Base-by-base conservation (phyloP, 1,284 basidiomycete species). In the Ganoderma meredithae region DNA sequence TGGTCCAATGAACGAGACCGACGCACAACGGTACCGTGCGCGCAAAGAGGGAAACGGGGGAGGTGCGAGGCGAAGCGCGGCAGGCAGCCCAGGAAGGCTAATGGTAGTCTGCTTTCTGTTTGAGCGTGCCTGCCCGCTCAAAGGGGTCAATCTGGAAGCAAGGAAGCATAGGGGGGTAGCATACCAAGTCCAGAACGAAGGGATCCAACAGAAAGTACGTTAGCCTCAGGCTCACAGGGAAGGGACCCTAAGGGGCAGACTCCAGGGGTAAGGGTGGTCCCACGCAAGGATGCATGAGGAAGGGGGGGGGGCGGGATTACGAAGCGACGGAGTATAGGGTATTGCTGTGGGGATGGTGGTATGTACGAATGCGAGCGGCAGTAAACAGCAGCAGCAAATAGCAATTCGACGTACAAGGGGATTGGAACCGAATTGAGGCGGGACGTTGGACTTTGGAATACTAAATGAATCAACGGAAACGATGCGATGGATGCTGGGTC, bases 311-410 rank as follows among this genome's bases (percentile, higher is more conserved):
- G 40, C 43, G 39, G 25, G 63, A 69, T 71, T 71, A 71, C 53
- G 63, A 44, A 36, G 25, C 17, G 40, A n/a, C 55, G 44, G 43
- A 58, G 60, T 41, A 56, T 64, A 64, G 44, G 36, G 52, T 67
- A 62, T 55, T 43, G 58, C 8, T 52, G 44, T 56, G 56, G 39
- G 60, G 25, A 52, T 62, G 41, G 25, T 70, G 69, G 63, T 70
- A 72, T 72, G 71, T 70, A 72, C 69, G 62, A 62, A 62, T 65
- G 67, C 69, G 44, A 68, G 65, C 71, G 61, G 67, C 69, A 53
- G 64, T 63, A 41, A 55, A 65, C 63, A 53, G 68, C 66, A 40
- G 69, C 63, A 65, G 43, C 65, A 43, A 63, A 66, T 70, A 72
- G 67, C 71, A 72, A 41, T 8, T 70, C 67, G 67, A 67, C 67